These are phyloP conservation scores for Syncephalis plumigaleata DNA, from an alignment of 371 early-diverging fungal genomes.

Conservation along the genomic window DNA sequence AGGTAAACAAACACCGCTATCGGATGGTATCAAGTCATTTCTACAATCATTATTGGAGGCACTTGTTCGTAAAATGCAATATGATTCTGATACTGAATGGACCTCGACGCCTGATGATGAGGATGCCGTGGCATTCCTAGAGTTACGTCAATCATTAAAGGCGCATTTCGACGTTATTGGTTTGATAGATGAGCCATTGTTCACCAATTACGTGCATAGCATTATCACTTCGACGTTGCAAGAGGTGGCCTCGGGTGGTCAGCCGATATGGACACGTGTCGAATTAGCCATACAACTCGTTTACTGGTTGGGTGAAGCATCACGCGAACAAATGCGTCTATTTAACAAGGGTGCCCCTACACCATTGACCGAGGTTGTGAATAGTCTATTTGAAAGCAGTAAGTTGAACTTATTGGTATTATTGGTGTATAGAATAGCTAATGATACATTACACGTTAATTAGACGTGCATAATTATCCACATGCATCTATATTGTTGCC, in stretches of 20 bases:
- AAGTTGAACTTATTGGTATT: too few species aligned
- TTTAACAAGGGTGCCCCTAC: conserved; percentile 26
- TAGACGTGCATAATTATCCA: conserved; percentile 57
- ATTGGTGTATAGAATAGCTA: too few species aligned
- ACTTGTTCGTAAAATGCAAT: conserved; percentile 73
- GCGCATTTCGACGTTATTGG: conserved; percentile 53
- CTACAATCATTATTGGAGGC: conserved; percentile 40
- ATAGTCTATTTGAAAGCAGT: conserved; percentile 41
- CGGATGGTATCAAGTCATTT: conserved; percentile 1
- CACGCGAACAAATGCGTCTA: conserved; percentile 37
- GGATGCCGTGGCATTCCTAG: conserved; percentile 55
- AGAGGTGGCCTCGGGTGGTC: conserved; percentile 24
- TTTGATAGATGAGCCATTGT: conserved; percentile 37
- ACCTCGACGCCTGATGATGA: conserved; percentile 57
- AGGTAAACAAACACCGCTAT: conserved; percentile 31
- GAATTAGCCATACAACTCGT: conserved; percentile 67
- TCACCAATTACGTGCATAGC: conserved; percentile 32
- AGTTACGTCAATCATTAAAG: conserved; percentile 57
- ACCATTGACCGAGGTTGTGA: conserved; percentile 52
- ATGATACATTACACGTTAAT: too few species aligned
- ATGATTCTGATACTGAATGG: conserved; percentile 64
- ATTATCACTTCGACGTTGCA: conserved; percentile 35
- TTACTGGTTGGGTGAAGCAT: conserved; percentile 55
- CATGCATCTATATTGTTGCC: conserved; percentile 56
- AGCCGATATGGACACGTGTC: conserved; percentile 55